A percentile compares a stretch with the other conserved stretches of the same genome.
These are phyloP conservation scores for Beauveria rudraprayagi DNA, from an alignment of 2,329 filamentous ascomycete genomes.

Conservation along the genomic window DNA sequence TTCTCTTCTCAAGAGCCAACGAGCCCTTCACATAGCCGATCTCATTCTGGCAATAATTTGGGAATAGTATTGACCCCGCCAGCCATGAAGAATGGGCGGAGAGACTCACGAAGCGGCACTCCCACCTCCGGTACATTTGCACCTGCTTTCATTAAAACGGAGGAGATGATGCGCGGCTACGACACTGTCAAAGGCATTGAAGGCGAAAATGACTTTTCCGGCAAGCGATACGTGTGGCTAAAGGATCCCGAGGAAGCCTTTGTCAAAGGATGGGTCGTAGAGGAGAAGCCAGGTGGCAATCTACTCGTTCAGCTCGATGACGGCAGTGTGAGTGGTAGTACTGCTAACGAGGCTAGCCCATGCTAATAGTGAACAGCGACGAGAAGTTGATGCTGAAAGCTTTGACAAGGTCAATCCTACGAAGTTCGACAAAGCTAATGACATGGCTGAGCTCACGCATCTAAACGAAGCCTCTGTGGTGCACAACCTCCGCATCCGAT, in stretches of 20 bases:
- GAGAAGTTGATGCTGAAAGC: conserved; percentile 74
- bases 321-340: conserved; percentile 59
- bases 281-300: conserved; percentile 62
- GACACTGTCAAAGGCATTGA: conserved; percentile 68
- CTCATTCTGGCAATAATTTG: conserved; percentile 56
- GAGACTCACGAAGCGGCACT: conserved; percentile 57
- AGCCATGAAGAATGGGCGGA: conserved; percentile 34
- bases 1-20: conserved; percentile 41
- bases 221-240: conserved; percentile 97
- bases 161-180: conserved; percentile 56
- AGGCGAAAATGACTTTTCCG: conserved; percentile 97
- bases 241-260: conserved; percentile 82
- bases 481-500: conserved; percentile 90
- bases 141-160: conserved; percentile 88
- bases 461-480: conserved; percentile 97
- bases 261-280: conserved; percentile 83
- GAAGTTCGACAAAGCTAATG: conserved; percentile 98
- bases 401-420: conserved; percentile 99
- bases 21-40: conserved; percentile 53
- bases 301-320: conserved; percentile 90
- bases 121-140: conserved; percentile 78
- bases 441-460: conserved; percentile 98
- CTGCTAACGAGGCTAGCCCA: not conserved
- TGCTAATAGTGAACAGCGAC: conserved; percentile 51
- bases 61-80: conserved; percentile 33